These are phyloP conservation scores for Pharus latifolius DNA, from an alignment of 176 grass and related monocot genomes.

Conservation along the genomic window DNA sequence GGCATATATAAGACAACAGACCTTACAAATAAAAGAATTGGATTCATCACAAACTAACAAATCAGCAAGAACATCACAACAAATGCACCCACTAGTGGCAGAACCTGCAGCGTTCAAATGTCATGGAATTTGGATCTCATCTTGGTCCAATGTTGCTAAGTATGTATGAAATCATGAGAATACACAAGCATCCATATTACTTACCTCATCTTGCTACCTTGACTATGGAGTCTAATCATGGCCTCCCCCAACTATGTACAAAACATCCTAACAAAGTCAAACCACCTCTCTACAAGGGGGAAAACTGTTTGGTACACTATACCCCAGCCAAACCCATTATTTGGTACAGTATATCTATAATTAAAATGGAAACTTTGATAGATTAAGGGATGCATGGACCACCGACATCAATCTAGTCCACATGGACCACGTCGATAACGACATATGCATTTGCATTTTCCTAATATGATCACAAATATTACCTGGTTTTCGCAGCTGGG, in stretches of 20 bases:
- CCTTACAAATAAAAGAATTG: too few relatives aligned
- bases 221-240: neutral
- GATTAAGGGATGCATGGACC: neutral
- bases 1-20: neutral
- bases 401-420: neutral
- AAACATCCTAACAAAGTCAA: neutral
- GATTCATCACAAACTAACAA: too few relatives aligned
- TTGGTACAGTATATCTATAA: neutral
- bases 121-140: neutral
- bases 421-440: neutral
- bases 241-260: neutral
- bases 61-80: neutral
- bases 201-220: neutral
- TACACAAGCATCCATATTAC: too few relatives aligned
- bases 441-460: neutral
- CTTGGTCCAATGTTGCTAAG: neutral
- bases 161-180: too few relatives aligned
- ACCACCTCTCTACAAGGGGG: neutral
- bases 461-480: neutral
- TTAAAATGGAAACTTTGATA: neutral
- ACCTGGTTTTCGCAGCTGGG: neutral
- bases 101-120: neutral
- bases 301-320: neutral
- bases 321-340: constrained; percentile 2
- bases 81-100: neutral